A percentile compares a stretch with the other conserved stretches of the same genome.
Conservation (phyloP, 345 rosid genomes). For the Psidium friedrichsthalianum region DNA sequence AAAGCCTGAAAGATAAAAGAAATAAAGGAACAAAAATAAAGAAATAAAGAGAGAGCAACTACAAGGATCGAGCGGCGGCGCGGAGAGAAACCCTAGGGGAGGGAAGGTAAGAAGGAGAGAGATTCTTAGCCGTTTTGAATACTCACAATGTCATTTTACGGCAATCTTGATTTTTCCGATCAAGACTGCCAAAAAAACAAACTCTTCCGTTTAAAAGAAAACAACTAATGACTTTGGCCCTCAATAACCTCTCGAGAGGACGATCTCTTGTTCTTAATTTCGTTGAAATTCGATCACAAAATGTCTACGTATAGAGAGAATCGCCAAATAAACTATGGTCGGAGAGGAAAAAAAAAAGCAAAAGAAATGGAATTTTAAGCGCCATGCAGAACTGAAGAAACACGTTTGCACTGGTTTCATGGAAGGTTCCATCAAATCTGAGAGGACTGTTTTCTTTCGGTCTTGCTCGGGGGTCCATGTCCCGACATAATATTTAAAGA, state of each 20-base stretch:
- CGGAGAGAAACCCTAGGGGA: too few relatives aligned
- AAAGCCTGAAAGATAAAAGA: too few relatives aligned
- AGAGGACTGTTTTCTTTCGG: not conserved
- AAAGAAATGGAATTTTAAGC: not conserved
- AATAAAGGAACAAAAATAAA: too few relatives aligned
- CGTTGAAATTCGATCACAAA: not conserved
- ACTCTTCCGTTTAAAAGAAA: too few relatives aligned
- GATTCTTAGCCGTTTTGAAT: not conserved
- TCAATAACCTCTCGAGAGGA: too few relatives aligned
- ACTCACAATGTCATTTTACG: accelerated
- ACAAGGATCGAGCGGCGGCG: too few relatives aligned
- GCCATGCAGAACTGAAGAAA: not conserved
- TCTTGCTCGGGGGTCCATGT: not conserved
- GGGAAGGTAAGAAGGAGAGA: too few relatives aligned
- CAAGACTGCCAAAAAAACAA: not conserved
- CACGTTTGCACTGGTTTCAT: not conserved
- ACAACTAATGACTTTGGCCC: too few relatives aligned
- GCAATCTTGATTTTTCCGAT: not conserved
- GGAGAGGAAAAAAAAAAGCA: not conserved
- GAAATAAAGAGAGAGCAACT: too few relatives aligned
- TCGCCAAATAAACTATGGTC: not conserved
- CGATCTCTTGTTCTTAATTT: not conserved
- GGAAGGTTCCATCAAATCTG: not conserved
- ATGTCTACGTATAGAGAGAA: not conserved
- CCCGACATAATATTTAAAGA: not conserved